A percentile compares a stretch with the other conserved stretches of the same genome.
These are phyloP conservation scores for Mitragyna speciosa DNA, from an alignment of 257 asterid genomes.

Conservation along the genomic window DNA sequence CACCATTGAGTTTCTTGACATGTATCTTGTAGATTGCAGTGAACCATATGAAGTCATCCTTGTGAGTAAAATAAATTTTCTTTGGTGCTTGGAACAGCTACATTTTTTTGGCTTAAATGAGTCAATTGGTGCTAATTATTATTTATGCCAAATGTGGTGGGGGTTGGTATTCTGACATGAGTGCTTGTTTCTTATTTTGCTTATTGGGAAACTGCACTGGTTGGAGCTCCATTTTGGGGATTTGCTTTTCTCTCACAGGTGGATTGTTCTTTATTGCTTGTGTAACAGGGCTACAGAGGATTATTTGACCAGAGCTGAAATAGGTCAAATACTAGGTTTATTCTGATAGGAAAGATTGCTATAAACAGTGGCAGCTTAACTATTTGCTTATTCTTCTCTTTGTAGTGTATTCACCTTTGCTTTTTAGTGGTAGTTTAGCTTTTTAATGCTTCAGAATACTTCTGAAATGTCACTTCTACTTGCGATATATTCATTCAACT, in stretches of 20 bases:
- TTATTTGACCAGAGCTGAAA: not conserved
- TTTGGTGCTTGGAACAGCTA: not conserved
- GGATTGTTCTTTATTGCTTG: not conserved
- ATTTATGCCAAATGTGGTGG: not conserved
- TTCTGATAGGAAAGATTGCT: not conserved
- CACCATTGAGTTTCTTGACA: not conserved
- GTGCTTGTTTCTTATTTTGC: not conserved
- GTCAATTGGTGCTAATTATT: not conserved
- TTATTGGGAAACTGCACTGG: not conserved
- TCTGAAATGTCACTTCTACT: not conserved
- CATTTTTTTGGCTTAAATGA: not conserved
- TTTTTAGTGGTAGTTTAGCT: not conserved
- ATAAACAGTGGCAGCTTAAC: not conserved
- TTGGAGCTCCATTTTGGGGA: not conserved
- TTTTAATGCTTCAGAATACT: not conserved
- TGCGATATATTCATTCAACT: not conserved
- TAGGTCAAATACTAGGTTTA: not conserved
- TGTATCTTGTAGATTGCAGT: not conserved
- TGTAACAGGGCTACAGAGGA: not conserved
- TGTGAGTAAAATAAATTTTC: not conserved
- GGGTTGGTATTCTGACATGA: not conserved
- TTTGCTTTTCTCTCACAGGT: not conserved
- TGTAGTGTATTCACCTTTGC: not conserved
- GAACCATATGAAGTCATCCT: not conserved
- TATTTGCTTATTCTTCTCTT: constrained; percentile 1